Conservation (phyloP, 2,329 filamentous ascomycete species). For the Phaeomoniella chlamydospora region DNA sequence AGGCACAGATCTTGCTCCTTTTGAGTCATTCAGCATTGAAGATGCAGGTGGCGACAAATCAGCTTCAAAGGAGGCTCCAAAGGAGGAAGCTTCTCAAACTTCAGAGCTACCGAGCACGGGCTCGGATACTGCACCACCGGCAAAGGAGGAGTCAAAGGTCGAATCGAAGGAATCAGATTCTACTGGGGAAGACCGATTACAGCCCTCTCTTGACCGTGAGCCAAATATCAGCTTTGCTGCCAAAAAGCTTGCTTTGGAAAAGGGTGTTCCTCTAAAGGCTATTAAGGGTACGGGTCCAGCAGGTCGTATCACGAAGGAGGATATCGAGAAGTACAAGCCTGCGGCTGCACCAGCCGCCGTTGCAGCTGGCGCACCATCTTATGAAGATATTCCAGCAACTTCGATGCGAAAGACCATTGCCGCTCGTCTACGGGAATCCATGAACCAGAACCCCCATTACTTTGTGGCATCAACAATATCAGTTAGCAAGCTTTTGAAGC, state of each 20-base stretch:
- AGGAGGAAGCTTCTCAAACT: constrained; percentile 48
- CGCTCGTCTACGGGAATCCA: constrained; percentile 73
- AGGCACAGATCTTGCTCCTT: constrained; percentile 70
- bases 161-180: constrained; percentile 56
- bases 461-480: constrained; percentile 86
- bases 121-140: constrained; percentile 43
- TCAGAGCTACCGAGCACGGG: constrained; percentile 45
- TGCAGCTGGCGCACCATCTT: constrained; percentile 48
- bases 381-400: constrained; percentile 69
- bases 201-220: constrained; percentile 73
- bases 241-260: constrained; percentile 73
- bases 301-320: constrained; percentile 79
- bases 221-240: constrained; percentile 58
- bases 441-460: constrained; percentile 94
- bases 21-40: constrained; percentile 73
- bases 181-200: constrained; percentile 54
- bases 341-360: constrained; percentile 30
- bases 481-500: constrained; percentile 86
- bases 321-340: constrained; percentile 75
- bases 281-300: constrained; percentile 79
- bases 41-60: constrained; percentile 79
- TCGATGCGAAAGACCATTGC: constrained; percentile 99
- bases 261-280: constrained; percentile 58
- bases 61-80: constrained; percentile 45
- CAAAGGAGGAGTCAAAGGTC: constrained; percentile 32